Evolutionary conservation across 2,329 filamentous ascomycete species (phyloP), one percentile per base, ranked within the genome.

Genomic region (Aurifilum marmelostoma): DNA sequence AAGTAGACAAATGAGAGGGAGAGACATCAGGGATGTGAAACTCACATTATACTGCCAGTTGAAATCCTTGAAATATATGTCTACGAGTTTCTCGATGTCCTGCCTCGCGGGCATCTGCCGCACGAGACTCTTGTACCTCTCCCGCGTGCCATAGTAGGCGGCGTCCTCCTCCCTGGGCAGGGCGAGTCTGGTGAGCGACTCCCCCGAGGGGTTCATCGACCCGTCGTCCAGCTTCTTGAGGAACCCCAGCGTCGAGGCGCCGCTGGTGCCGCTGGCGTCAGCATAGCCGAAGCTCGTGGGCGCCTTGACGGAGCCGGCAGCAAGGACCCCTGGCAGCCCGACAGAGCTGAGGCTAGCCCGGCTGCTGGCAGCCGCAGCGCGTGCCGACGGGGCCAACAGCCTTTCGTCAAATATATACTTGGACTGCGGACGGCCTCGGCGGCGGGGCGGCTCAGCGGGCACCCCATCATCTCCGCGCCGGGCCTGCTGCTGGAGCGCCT

Each of bases 41-140:
- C 69, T 71, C 41, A 71, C 69, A 65, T 71, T 71, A 76, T 90
- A 89, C 67, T 87, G 84, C 81, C 83, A 87, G 75, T 89, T 89
- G 74, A 88, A 83, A 66, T 88, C 82, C n/a, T 75, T 75, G 69
- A 90, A 85, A 75, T 85, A 90, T 11, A 87, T 80, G 18, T 79
- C 79, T 18, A 87, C 78, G 11, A 90, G 83, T 71, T 83, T 82
- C 72, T 88, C 85, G 63, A 88, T 82, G 73, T 85, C 85, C 32
- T 78, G 78, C 69, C 83, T 82, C 7, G 86, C 81, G 0, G 88
- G 88, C 4, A 90, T 77, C 73, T 88, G 86, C 29, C 87, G 83
- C 63, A 89, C 83, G 24, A 89, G 77, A 32, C 81, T 80, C 77
- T 87, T 88, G 78, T 89, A 90, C 71, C 85, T 85, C 75, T 88